Evolutionary conservation across 2,329 filamentous ascomycete species (phyloP), one percentile per base, ranked within the genome.

Genomic region (Ophiostoma montium): DNA sequence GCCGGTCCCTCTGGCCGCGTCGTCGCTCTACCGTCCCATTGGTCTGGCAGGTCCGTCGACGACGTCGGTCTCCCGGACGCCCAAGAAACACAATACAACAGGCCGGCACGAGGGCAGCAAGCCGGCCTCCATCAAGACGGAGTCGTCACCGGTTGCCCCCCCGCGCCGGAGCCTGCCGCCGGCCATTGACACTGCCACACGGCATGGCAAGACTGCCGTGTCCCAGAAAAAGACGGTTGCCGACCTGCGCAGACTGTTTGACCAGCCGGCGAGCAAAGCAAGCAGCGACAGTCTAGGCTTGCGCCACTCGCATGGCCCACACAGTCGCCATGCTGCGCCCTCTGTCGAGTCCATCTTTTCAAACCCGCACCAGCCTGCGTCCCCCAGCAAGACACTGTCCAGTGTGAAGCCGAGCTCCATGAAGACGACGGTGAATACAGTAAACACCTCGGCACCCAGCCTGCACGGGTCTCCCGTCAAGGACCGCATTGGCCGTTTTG

Each of bases 1-100:
- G n/a, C 51, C 54, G 5, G 21, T 32, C 4, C 47, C 54, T n/a
- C 47, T 49, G 9, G 35, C 47, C 6, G 49, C 55, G 4, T 48
- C 39, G 13, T 38, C 45, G 5, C 45, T 50, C 5, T 39, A 32
- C 18, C 10, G 45, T 6, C 38, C 33, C 3, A 39, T n/a, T 12
- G 13, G 21, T 30, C 7, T 30, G 2, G 15, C 23, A 18, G 23
- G 13, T 9, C 5, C 12, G 18, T 8, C 35, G 9, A 35, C 32
- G 13, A 46, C 31, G 15, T 18, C 33, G 43, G 31, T n/a, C 12
- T 44, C 31, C 11, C 27, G 27, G 23, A 30, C 39, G 16, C 39
- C 39, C 5, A 30, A 18, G 15, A 42, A 16, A 7, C 8, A 42
- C 15, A 27, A 5, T 31, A 23, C 8, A 15, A 21, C 10, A 12